Evolutionary conservation across 345 rosid genomes (phyloP).

Genomic region (Citrus australasica): DNA sequence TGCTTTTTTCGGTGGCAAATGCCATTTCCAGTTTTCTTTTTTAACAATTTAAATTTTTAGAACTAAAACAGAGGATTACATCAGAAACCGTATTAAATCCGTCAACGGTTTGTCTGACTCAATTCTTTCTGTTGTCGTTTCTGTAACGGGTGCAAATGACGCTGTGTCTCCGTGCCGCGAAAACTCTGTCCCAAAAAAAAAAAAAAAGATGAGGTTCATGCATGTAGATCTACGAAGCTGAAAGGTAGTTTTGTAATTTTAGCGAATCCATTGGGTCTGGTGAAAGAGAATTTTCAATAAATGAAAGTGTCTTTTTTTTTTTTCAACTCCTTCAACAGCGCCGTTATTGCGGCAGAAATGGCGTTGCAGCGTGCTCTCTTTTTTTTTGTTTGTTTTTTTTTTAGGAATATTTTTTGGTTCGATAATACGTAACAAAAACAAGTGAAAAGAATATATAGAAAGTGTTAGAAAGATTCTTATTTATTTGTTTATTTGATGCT

Average conservation of each 20-base stretch:
- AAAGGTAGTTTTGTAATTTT: slow-evolving; percentile 47
- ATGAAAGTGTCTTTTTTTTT: slow-evolving; percentile 3
- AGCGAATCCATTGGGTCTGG: slow-evolving; percentile 10
- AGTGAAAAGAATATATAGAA: neutral
- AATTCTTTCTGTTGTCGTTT: neutral
- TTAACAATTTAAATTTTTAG: neutral
- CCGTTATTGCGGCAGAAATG: slow-evolving; percentile 88
- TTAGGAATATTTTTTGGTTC: neutral
- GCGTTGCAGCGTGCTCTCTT: slow-evolving; percentile 46
- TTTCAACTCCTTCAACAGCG: slow-evolving; percentile 33
- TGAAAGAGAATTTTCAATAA: slow-evolving; percentile 19
- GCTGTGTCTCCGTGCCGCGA: slow-evolving; percentile 41
- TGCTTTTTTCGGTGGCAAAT: slow-evolving; percentile 4
- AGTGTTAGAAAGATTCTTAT: neutral
- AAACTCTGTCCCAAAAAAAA: slow-evolving; percentile 10
- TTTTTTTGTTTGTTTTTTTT: neutral
- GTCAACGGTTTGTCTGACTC: neutral
- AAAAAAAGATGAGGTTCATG: slow-evolving; percentile 22
- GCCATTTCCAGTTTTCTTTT: neutral
- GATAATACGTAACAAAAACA: neutral
- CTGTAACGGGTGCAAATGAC: slow-evolving; percentile 21
- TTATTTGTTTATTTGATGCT: neutral
- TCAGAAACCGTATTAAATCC: slow-evolving; percentile 13
- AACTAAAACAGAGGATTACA: neutral
- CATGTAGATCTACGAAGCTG: slow-evolving; percentile 32